A percentile compares a stretch with the other conserved stretches of the same genome.
Conservation (phyloP, 2,329 filamentous ascomycete species). For the Colletotrichum sp. region DNA sequence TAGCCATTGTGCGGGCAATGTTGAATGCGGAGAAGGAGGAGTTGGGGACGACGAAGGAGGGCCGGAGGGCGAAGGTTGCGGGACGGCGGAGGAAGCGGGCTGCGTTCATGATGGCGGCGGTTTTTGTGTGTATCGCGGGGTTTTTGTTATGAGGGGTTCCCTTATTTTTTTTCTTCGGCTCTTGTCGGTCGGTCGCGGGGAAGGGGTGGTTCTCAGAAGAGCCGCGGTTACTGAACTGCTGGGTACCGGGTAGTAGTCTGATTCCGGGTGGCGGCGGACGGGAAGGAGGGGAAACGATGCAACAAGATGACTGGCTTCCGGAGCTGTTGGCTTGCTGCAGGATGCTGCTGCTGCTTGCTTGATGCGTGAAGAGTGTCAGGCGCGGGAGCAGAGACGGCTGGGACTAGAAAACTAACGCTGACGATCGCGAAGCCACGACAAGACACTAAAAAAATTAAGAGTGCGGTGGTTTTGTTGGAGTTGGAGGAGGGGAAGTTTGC, state of each 20-base stretch:
- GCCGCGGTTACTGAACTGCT: slow-evolving; percentile 2
- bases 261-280: slow-evolving; percentile 8
- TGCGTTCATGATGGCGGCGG: slow-evolving; percentile 16
- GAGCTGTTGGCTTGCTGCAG: slow-evolving; percentile 12
- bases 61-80: slow-evolving; percentile 12
- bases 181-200: slow-evolving; percentile 8
- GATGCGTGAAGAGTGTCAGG: not conserved
- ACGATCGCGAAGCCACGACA: slow-evolving; percentile 16
- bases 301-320: slow-evolving; percentile 9
- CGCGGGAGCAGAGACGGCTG: not conserved
- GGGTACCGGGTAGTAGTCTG: slow-evolving; percentile 2
- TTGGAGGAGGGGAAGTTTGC: slow-evolving; percentile 1
- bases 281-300: not conserved
- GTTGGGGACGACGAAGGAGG: slow-evolving; percentile 7
- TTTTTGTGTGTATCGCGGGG: not conserved
- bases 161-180: not conserved
- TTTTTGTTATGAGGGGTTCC: not conserved
- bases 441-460: not conserved
- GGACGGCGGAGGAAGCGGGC: slow-evolving; percentile 20
- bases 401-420: slow-evolving; percentile 1
- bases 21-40: slow-evolving; percentile 20
- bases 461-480: not conserved
- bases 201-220: not conserved
- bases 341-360: not conserved
- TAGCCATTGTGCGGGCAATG: slow-evolving; percentile 55